Percentiles rank a stretch among this genome's conserved stretches.
These are phyloP conservation scores for Taxawa tesnikishii DNA, from an alignment of 2,329 filamentous ascomycete genomes.

Conservation along the genomic window DNA sequence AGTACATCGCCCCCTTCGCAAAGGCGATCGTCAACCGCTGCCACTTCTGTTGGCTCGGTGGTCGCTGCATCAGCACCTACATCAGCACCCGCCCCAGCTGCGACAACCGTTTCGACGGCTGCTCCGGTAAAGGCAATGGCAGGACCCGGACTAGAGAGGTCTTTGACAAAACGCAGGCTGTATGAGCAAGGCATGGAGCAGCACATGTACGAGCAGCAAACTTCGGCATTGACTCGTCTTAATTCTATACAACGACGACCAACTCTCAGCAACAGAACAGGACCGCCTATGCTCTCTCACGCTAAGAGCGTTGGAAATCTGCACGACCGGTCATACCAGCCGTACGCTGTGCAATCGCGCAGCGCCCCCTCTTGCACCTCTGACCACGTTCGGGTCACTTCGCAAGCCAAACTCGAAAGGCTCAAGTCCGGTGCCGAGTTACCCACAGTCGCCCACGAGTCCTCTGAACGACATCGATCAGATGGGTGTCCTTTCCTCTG, in stretches of 20 bases:
- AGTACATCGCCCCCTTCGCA: conserved; percentile 62
- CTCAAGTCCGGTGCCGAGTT: conserved; percentile 27
- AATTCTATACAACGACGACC: conserved; percentile 63
- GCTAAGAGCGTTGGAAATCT: conserved; percentile 55
- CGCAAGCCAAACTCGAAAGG: conserved; percentile 21
- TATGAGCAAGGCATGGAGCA: conserved; percentile 77
- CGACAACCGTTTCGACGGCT: conserved; percentile 14
- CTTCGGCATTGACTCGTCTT: conserved; percentile 62
- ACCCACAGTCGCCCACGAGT: conserved; percentile 43
- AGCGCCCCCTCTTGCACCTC: conserved; percentile 33
- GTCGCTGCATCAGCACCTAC: conserved; percentile 24
- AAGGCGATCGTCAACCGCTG: conserved; percentile 69
- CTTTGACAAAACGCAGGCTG: conserved; percentile 59
- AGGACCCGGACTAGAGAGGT: conserved; percentile 43
- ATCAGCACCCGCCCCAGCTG: conserved; percentile 25
- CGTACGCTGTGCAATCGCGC: conserved; percentile 17
- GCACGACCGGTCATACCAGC: conserved; percentile 29
- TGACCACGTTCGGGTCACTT: conserved; percentile 21
- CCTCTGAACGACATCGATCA: conserved; percentile 63
- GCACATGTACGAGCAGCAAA: conserved; percentile 69
- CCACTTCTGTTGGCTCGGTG: conserved; percentile 78
- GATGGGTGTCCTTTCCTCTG: conserved; percentile 43
- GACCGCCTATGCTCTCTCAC: conserved; percentile 19
- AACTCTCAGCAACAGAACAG: conserved; percentile 39
- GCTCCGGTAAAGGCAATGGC: too few species aligned